Evolutionary conservation across 2,329 filamentous ascomycete genomes (phyloP).

Genomic region (Paraphoma chrysanthemicola): DNA sequence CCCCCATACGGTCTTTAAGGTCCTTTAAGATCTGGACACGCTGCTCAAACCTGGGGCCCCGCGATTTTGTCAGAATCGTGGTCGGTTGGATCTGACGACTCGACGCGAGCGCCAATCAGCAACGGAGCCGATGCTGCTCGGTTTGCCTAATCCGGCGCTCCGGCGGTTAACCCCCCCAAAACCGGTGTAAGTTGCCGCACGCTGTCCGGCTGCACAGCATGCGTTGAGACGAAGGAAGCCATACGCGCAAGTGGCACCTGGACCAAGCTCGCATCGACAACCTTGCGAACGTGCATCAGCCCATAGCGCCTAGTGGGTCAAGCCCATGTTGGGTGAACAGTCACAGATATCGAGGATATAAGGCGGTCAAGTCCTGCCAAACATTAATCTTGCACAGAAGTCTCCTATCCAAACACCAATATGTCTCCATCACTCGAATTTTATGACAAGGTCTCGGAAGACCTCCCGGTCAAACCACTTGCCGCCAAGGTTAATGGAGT

Average conservation of each 20-base stretch:
- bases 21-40: no score
- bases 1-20: no score
- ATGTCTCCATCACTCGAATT: slow-evolving; percentile 17
- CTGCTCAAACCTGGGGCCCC: no score
- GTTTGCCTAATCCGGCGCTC: not conserved
- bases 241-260: not conserved
- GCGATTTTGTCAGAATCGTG: not conserved
- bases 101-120: slow-evolving; percentile 11
- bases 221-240: not conserved
- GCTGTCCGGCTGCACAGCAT: not conserved
- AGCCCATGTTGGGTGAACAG: no score
- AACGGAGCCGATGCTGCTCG: not conserved
- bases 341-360: not conserved
- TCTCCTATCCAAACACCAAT: not conserved
- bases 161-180: not conserved
- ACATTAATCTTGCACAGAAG: not conserved
- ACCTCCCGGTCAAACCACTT: slow-evolving; percentile 15
- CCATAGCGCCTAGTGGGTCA: no score
- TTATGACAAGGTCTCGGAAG: slow-evolving; percentile 12
- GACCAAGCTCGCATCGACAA: not conserved
- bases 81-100: not conserved
- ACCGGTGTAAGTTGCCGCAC: not conserved
- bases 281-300: no score
- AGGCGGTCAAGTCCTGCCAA: not conserved
- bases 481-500: slow-evolving; percentile 17